A percentile compares a stretch with the other conserved stretches of the same genome.
Evolutionary conservation across 192 early-diverging fungal genomes (phyloP).

Genomic region (Backusella westeae): DNA sequence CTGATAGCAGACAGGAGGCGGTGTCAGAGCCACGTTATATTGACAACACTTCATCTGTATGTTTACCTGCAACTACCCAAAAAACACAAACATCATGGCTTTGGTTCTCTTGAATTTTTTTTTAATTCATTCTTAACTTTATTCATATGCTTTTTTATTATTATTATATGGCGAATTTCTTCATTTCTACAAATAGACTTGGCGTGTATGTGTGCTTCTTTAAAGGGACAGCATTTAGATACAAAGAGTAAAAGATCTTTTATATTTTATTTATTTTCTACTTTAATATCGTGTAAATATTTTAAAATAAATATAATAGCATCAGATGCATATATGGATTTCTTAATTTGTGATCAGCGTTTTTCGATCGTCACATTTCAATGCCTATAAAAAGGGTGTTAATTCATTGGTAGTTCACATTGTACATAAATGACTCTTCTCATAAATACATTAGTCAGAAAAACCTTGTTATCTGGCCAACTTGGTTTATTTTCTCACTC

Average conservation of each 20-base stretch:
- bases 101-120: not conserved
- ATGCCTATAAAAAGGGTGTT: not conserved
- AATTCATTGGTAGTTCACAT: not conserved
- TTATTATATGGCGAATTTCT: no score
- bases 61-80: conserved; percentile 5
- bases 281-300: no score
- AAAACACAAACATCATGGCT: not conserved
- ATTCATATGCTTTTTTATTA: not conserved
- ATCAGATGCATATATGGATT: no score
- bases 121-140: not conserved
- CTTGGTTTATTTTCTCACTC: not conserved
- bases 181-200: no score
- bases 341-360: no score
- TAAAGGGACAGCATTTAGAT: no score
- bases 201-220: no score
- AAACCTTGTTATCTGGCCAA: not conserved
- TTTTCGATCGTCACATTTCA: no score
- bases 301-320: no score
- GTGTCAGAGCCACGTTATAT: not conserved
- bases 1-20: not conserved
- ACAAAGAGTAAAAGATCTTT: no score
- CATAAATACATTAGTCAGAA: not conserved
- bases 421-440: not conserved
- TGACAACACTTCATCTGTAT: not conserved
- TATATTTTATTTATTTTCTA: no score